Conservation (phyloP, 768 basidiomycete species). For the Phlebiopsis gigantea region DNA sequence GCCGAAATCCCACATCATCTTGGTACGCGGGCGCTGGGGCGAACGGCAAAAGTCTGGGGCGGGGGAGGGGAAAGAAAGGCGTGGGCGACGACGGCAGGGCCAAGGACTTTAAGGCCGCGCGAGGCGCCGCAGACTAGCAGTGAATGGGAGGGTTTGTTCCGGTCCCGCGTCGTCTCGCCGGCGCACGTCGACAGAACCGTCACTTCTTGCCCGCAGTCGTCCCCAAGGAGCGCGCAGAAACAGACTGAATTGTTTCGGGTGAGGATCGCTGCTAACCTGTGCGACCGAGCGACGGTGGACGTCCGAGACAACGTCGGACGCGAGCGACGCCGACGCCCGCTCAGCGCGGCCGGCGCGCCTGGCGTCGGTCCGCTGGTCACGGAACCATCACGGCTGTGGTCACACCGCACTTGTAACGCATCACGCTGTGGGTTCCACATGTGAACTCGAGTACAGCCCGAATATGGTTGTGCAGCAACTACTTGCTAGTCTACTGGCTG, state of each 20-base stretch:
- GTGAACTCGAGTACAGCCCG: too few relatives aligned
- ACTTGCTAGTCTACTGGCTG: too few relatives aligned
- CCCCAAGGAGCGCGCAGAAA: too few relatives aligned
- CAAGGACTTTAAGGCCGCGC: neutral
- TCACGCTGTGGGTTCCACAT: too few relatives aligned
- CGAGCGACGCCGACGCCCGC: too few relatives aligned
- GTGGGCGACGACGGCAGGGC: neutral
- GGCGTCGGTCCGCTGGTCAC: neutral
- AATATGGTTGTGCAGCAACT: too few relatives aligned
- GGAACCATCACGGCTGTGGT: too few relatives aligned
- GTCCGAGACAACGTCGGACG: neutral
- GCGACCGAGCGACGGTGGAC: neutral
- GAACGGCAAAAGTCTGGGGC: neutral
- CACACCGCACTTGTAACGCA: too few relatives aligned
- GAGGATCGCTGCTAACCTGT: too few relatives aligned
- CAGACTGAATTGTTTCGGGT: too few relatives aligned
- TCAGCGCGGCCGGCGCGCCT: too few relatives aligned
- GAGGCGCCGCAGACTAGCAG: neutral
- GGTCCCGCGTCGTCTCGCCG: neutral
- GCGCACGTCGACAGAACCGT: neutral
- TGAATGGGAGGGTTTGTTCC: neutral
- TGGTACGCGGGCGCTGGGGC: neutral
- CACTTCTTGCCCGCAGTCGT: neutral
- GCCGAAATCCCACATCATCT: slow-evolving; percentile 17
- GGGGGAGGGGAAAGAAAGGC: neutral